A percentile compares a stretch with the other conserved stretches of the same genome.
Conservation (phyloP, 2,329 filamentous ascomycete genomes). For the Capronia epimyces region DNA sequence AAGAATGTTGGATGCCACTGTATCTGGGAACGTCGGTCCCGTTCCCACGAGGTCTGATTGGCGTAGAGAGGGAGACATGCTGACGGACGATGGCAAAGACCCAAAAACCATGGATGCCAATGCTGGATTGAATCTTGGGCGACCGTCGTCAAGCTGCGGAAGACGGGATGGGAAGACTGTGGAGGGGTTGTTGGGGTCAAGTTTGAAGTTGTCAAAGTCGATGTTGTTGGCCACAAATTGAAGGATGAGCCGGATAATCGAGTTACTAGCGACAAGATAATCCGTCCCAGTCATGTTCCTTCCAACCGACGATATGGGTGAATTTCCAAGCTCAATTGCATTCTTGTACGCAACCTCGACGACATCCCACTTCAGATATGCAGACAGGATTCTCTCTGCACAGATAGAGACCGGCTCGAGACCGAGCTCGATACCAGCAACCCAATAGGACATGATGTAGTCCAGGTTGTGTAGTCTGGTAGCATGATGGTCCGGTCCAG, state of each 20-base stretch:
- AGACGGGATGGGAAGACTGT: conserved; percentile 20
- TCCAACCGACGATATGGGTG: conserved; percentile 10
- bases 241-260: conserved; percentile 17
- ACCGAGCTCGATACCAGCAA: conserved; percentile 27
- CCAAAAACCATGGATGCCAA: conserved; percentile 29
- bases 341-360: conserved; percentile 24
- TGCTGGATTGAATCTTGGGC: conserved; percentile 24
- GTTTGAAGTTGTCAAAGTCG: conserved; percentile 20
- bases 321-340: conserved; percentile 18
- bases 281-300: conserved; percentile 21
- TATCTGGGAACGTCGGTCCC: conserved; percentile 10
- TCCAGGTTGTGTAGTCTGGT: conserved; percentile 22
- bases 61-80: conserved; percentile 17
- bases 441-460: conserved; percentile 29
- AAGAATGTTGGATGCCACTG: conserved; percentile 24
- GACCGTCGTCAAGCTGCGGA: conserved; percentile 20
- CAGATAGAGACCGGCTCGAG: conserved; percentile 23
- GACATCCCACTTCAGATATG: conserved; percentile 26
- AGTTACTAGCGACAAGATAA: conserved; percentile 16
- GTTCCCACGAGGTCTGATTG: conserved; percentile 11
- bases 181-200: conserved; percentile 12
- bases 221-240: conserved; percentile 20
- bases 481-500: conserved; percentile 13
- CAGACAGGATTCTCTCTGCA: conserved; percentile 22
- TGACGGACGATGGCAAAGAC: conserved; percentile 25